Conservation (phyloP, 306 rosid genomes). For the Prunus mongolica region DNA sequence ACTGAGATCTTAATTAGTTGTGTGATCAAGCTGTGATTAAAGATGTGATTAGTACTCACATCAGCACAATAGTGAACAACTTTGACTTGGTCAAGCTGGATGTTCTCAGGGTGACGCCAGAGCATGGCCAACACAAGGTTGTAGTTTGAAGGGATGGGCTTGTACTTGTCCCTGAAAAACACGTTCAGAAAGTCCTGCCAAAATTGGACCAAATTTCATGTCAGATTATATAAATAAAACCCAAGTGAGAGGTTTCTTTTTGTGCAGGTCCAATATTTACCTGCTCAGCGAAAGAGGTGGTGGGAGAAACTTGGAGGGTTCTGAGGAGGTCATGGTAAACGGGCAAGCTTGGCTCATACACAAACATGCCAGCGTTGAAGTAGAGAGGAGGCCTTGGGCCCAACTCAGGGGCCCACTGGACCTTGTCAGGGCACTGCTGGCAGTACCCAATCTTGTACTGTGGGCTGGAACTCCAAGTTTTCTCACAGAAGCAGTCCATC, state of each 20-base stretch:
- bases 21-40: too few species aligned
- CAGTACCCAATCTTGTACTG: conserved; percentile 63
- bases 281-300: conserved; percentile 86
- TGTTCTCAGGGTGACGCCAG: conserved; percentile 81
- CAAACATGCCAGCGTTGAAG: conserved; percentile 86
- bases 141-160: conserved; percentile 55
- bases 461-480: conserved; percentile 55
- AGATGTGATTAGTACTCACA: conserved; percentile 35
- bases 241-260: background rate
- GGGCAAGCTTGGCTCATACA: conserved; percentile 45
- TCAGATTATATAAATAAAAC: background rate
- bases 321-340: conserved; percentile 52
- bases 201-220: background rate
- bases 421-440: conserved; percentile 72
- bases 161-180: conserved; percentile 55
- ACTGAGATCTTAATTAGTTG: too few species aligned
- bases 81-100: conserved; percentile 52
- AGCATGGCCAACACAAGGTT: conserved; percentile 75
- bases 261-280: conserved; percentile 6
- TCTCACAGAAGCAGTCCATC: conserved; percentile 83
- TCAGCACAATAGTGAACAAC: conserved; percentile 86
- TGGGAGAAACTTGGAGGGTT: conserved; percentile 32
- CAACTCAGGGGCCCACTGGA: conserved; percentile 47
- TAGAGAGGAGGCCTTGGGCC: conserved; percentile 73
- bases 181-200: conserved; percentile 64